Evolutionary conservation across 2,329 filamentous ascomycete species (phyloP), one percentile per base, ranked within the genome.

Genomic region (Aspergillus tubingensis): DNA sequence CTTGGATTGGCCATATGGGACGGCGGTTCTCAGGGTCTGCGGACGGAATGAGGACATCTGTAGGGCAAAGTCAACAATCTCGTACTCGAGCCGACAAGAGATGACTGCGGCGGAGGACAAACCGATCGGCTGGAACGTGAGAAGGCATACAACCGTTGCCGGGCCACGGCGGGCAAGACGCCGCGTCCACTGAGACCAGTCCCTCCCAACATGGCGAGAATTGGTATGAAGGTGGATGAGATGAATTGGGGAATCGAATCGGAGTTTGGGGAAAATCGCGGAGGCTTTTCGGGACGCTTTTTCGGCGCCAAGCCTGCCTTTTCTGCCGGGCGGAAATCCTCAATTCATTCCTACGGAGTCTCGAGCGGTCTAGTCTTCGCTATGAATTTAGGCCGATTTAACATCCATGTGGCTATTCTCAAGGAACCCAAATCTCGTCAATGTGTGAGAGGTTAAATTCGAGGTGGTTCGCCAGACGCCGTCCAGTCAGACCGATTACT

Each of bases 151-250:
- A 71, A 65, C 61, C 67, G 66, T 66, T 71, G 69, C 59, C 68
- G 72, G 55, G 68, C 66, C 61, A 72, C 57, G 48, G 75, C 77
- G 65, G 80, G 72, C 65, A 79, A 75, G 56, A 79, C 77, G 70
- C 75, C 73, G 60, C 80, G 77, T 74, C 78, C 81, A 63, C 80
- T 76, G 58, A 86, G 68, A 66, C 83, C 81, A 80, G 80, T 81
- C 66, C 82, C 82, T 70, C 82, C 81, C 71, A 87, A 77, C 85
- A 87, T 87, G 67, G 69, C 72, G 56, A 65, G 59, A 52, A 59
- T 64, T 54, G 54, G 56, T 58, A 58, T 58, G 53, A 54, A 47
- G 58, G 53, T 41, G 48, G 64, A 54, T 60, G 41, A 67, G 49
- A 41, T 23, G 44, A 51, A 19, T 59, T 19, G 19, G 58, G 15